Evolutionary conservation across 768 basidiomycete genomes (phyloP).

Genomic region (Mycena filopes): DNA sequence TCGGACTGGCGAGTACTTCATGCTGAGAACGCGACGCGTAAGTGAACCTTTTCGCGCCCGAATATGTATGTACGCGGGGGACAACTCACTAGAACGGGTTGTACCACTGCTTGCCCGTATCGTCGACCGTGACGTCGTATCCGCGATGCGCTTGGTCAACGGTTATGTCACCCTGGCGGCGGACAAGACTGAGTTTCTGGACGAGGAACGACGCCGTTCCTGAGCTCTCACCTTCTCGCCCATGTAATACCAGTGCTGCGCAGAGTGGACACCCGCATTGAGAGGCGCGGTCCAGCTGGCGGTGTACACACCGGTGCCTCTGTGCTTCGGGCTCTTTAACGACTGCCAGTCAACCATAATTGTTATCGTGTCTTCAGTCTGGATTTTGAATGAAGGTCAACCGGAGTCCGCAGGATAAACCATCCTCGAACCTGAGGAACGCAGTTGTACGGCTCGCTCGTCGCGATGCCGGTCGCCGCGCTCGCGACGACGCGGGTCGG

Average conservation of each 20-base stretch:
- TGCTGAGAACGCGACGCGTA: conserved; percentile 56
- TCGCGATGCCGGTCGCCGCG: conserved; percentile 92
- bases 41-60: conserved; percentile 23
- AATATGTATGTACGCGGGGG: conserved; percentile 23
- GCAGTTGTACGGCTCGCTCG: conserved; percentile 88
- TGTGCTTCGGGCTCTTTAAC: conserved; percentile 75
- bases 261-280: conserved; percentile 89
- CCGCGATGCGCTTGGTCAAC: conserved; percentile 96
- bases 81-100: conserved; percentile 92
- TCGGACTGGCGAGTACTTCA: conserved; percentile 96
- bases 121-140: conserved; percentile 89
- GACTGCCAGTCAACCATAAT: conserved; percentile 96
- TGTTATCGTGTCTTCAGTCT: conserved; percentile 96
- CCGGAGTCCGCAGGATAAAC: no score
- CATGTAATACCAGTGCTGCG: conserved; percentile 96
- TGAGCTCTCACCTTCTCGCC: conserved; percentile 74
- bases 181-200: conserved; percentile 21
- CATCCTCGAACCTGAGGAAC: no score
- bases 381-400: no score
- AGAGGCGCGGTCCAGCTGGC: conserved; percentile 95
- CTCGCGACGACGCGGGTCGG: conserved; percentile 91
- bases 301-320: conserved; percentile 91
- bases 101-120: conserved; percentile 84
- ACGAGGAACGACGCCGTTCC: conserved; percentile 12
- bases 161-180: conserved; percentile 82